Percentiles rank a stretch among this genome's conserved stretches.
Evolutionary conservation across 2,329 filamentous ascomycete species (phyloP).

Genomic region (Xylaria sp.): DNA sequence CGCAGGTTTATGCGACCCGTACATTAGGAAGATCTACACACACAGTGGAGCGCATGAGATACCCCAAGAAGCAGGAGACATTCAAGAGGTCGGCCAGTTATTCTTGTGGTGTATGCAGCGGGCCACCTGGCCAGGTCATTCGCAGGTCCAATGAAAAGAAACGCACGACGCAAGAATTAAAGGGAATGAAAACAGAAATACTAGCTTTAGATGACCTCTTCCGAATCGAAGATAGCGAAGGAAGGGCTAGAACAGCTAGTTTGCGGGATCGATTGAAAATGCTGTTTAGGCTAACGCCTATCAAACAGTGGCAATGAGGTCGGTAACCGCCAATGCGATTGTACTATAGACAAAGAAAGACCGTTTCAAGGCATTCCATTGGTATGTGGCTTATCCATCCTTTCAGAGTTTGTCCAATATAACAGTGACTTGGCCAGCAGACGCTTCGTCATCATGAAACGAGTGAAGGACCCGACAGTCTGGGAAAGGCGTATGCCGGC

Average conservation of each 20-base stretch:
- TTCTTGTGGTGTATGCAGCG: constrained; percentile 44
- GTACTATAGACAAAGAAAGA: neutral
- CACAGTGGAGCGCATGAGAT: constrained; percentile 40
- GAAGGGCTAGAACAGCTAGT: neutral
- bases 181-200: neutral
- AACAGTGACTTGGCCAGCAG: neutral
- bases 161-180: neutral
- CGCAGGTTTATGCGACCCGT: constrained; percentile 48
- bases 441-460: neutral
- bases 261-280: neutral
- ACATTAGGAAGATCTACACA: constrained; percentile 45
- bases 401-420: neutral
- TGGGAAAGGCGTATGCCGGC: constrained; percentile 21
- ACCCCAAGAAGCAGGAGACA: constrained; percentile 37
- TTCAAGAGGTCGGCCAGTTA: constrained; percentile 37
- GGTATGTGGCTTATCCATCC: neutral
- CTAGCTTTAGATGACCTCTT: neutral
- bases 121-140: constrained; percentile 46
- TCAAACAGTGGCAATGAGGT: neutral
- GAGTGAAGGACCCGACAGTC: constrained; percentile 4
- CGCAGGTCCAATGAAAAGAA: constrained; percentile 24
- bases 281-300: neutral
- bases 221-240: constrained; percentile 18
- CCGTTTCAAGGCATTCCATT: neutral
- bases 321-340: neutral